phyloP scores from a whole-genome alignment of 169 alveolate genomes.

The Plasmodium sp. region DNA sequence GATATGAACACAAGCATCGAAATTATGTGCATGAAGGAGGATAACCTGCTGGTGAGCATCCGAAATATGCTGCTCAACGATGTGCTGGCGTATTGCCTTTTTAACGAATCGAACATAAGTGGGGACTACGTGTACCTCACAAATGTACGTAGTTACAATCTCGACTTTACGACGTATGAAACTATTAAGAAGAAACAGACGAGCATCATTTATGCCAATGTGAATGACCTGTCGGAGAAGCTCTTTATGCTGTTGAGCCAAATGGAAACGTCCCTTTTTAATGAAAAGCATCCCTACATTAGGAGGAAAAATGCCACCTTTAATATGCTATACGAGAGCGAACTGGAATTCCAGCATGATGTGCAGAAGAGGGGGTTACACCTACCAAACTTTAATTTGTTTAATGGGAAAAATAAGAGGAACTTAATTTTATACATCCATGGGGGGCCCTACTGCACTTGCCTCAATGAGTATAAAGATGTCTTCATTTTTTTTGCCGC shows the following conservation, averaged over 20 bases:
- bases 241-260: constrained; percentile 42
- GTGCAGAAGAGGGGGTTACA: constrained; percentile 22
- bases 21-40: constrained; percentile 31
- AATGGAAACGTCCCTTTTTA: constrained; percentile 41
- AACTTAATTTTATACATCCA: constrained; percentile 63
- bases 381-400: constrained; percentile 65
- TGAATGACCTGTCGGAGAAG: constrained; percentile 50
- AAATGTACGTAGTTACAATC: constrained; percentile 14
- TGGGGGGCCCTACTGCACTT: constrained; percentile 66
- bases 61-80: constrained; percentile 62
- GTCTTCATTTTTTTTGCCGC: constrained; percentile 51
- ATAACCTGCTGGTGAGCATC: constrained; percentile 40
- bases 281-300: constrained; percentile 67
- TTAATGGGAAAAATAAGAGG: constrained; percentile 53
- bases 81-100: constrained; percentile 56
- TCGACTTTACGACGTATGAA: constrained; percentile 38
- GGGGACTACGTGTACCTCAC: constrained; percentile 60
- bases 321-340: constrained; percentile 52
- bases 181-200: constrained; percentile 2
- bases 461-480: constrained; percentile 31
- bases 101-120: constrained; percentile 19
- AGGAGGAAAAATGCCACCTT: constrained; percentile 62
- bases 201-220: constrained; percentile 12
- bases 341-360: not conserved
- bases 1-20: constrained; percentile 56